Evolutionary conservation across 345 rosid genomes (phyloP).

Genomic region (Populus tremula): DNA sequence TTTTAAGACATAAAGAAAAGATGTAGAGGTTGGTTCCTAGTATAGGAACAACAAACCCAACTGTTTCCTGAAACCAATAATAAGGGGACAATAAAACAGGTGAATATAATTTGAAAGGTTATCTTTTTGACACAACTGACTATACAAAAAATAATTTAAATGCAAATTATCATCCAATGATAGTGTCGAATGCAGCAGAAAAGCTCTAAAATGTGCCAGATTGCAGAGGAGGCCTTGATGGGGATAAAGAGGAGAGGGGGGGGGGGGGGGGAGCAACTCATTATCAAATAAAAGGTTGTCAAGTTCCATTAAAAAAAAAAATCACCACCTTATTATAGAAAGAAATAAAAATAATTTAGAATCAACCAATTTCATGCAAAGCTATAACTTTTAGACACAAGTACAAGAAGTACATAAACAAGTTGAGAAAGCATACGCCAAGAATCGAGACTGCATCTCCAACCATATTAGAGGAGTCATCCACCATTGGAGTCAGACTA

Average conservation of each 20-base stretch:
- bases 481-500: conserved; percentile 40
- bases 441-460: conserved; percentile 34
- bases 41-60: background rate
- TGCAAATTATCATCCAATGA: background rate
- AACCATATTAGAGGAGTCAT: conserved; percentile 33
- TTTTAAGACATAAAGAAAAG: background rate
- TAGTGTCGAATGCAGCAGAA: background rate
- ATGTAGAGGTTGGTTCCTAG: background rate
- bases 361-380: background rate
- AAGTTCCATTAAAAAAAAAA: background rate
- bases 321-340: background rate
- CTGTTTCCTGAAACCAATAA: background rate
- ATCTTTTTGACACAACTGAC: background rate
- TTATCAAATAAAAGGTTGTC: background rate
- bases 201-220: background rate
- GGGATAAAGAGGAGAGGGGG: background rate
- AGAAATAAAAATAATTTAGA: background rate
- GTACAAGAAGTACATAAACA: background rate
- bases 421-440: conserved; percentile 40
- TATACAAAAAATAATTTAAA: background rate
- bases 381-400: background rate
- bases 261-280: background rate
- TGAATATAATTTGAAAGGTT: background rate
- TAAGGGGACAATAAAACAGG: background rate
- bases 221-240: background rate